Evolutionary conservation across 305 asterid genomes (phyloP).

Genomic region (Lippia alba): DNA sequence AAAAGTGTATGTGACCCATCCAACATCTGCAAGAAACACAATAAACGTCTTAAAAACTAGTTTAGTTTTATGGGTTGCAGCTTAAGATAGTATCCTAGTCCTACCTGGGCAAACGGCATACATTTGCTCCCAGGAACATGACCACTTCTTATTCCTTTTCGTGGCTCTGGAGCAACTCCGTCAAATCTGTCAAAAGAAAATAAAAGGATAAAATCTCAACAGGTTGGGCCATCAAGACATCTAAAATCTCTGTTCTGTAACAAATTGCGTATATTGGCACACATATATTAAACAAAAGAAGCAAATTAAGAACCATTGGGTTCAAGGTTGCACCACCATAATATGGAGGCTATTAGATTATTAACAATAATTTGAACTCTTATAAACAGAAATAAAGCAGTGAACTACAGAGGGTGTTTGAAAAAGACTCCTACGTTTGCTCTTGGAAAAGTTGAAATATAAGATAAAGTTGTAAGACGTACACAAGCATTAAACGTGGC

Average conservation of each 20-base stretch:
- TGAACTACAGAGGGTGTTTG: no score
- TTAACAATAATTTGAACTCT: no score
- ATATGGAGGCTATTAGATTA: no score
- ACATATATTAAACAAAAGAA: no score
- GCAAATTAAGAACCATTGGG: no score
- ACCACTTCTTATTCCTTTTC: slow-evolving; percentile 94
- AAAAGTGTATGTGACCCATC: slow-evolving; percentile 79
- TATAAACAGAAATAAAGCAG: no score
- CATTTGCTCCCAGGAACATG: slow-evolving; percentile 96
- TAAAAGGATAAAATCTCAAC: neutral
- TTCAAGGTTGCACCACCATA: no score
- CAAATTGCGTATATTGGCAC: no score
- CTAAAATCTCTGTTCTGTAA: neutral
- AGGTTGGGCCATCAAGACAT: neutral
- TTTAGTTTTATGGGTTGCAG: neutral
- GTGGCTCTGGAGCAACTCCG: slow-evolving; percentile 94
- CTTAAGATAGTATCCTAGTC: slow-evolving; percentile 12
- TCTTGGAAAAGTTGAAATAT: no score
- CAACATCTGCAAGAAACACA: slow-evolving; percentile 63
- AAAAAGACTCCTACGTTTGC: no score
- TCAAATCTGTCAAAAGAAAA: slow-evolving; percentile 59
- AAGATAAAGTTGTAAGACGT: no score
- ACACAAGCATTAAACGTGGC: no score
- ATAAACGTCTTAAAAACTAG: slow-evolving; percentile 18
- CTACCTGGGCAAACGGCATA: slow-evolving; percentile 81